These are phyloP conservation scores for Proliferodiscus dingleyae DNA, from an alignment of 2,329 filamentous ascomycete genomes.

Conservation along the genomic window DNA sequence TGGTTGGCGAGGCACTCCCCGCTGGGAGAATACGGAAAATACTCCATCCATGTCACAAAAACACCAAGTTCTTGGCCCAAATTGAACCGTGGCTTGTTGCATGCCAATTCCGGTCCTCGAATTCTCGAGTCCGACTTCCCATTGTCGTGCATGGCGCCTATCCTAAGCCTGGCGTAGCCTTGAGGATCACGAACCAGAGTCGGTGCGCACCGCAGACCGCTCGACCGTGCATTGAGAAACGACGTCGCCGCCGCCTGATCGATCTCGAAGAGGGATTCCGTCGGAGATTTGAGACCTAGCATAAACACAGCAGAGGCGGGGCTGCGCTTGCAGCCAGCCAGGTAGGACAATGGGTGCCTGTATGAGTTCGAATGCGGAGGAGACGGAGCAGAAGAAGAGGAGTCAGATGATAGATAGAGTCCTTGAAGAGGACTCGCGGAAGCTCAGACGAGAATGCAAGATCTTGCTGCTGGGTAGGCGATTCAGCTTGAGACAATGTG, in stretches of 20 bases:
- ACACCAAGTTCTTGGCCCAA: constrained; percentile 31
- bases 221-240: neutral
- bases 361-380: constrained; percentile 78
- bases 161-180: constrained; percentile 13
- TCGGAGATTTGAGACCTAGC: constrained; percentile 5
- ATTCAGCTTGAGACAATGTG: constrained; percentile 5
- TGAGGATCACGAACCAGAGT: constrained; percentile 8
- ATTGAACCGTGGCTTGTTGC: constrained; percentile 21
- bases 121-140: constrained; percentile 8
- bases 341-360: constrained; percentile 74
- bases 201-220: constrained; percentile 1
- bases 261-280: neutral
- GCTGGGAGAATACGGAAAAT: neutral
- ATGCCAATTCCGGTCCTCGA: constrained; percentile 1
- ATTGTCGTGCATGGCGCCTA: constrained; percentile 10
- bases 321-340: constrained; percentile 27
- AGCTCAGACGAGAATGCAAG: constrained; percentile 96
- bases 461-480: constrained; percentile 84
- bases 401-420: constrained; percentile 93
- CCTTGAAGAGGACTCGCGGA: constrained; percentile 89
- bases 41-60: constrained; percentile 33
- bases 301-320: constrained; percentile 16
- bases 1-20: constrained; percentile 2
- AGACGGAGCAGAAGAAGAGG: constrained; percentile 89
- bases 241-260: neutral